Conservation (phyloP, 2,329 filamentous ascomycete genomes). For the Paramyrothecium roridum region DNA sequence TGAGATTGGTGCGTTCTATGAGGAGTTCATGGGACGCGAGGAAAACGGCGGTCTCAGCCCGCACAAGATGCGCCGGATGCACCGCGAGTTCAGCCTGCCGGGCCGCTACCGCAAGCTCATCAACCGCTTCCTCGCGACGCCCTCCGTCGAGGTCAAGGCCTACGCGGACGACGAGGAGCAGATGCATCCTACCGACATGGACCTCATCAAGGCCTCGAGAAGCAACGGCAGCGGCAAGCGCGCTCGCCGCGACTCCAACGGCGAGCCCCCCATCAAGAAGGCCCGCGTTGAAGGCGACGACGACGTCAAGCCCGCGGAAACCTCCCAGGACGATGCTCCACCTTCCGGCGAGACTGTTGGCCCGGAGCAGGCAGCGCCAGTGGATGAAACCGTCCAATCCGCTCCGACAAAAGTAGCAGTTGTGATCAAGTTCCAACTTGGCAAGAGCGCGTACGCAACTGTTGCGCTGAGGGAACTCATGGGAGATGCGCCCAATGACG, state of each 20-base stretch:
- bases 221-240: constrained; percentile 9
- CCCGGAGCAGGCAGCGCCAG: constrained; percentile 16
- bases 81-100: constrained; percentile 83
- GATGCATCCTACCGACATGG: constrained; percentile 83
- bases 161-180: constrained; percentile 76
- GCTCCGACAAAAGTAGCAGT: constrained; percentile 53
- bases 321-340: neutral
- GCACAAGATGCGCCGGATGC: constrained; percentile 78
- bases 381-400: constrained; percentile 11
- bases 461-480: constrained; percentile 79
- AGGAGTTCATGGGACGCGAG: constrained; percentile 77
- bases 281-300: neutral
- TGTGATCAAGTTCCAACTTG: constrained; percentile 72
- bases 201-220: constrained; percentile 52
- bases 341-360: constrained; percentile 7
- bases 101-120: constrained; percentile 87
- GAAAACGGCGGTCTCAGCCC: constrained; percentile 79
- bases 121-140: constrained; percentile 62
- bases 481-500: constrained; percentile 33
- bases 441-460: constrained; percentile 79
- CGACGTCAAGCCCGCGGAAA: constrained; percentile 3
- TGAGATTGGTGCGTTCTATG: constrained; percentile 79
- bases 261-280: constrained; percentile 8
- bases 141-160: constrained; percentile 65
- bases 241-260: constrained; percentile 8